A percentile compares a stretch with the other conserved stretches of the same genome.
phyloP scores from a whole-genome alignment of 1,284 basidiomycete genomes.

The Ustilago bromivora region DNA sequence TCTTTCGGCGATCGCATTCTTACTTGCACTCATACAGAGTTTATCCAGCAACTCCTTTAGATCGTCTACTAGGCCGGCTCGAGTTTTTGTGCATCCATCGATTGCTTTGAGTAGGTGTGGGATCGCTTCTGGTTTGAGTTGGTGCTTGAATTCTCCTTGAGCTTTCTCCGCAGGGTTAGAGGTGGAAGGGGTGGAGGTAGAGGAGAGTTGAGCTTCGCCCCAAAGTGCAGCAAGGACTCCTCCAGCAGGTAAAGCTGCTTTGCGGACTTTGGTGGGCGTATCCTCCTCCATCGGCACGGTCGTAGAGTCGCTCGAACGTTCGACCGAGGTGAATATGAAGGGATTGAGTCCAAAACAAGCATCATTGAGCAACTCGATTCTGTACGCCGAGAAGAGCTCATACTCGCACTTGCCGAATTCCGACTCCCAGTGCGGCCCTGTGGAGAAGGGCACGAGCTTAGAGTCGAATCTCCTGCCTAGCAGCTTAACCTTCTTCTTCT shows the following conservation, averaged over 20 bases:
- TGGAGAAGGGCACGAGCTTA: constrained; percentile 64
- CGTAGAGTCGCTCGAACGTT: constrained; percentile 10
- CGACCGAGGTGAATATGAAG: constrained; percentile 55
- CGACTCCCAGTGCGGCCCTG: constrained; percentile 66
- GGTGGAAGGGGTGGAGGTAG: neutral
- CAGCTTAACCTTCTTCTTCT: constrained; percentile 66
- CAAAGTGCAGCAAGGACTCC: constrained; percentile 45
- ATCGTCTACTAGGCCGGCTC: constrained; percentile 60
- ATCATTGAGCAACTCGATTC: constrained; percentile 65
- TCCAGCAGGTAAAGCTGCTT: constrained; percentile 25
- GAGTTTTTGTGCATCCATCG: constrained; percentile 57
- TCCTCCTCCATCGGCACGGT: constrained; percentile 7
- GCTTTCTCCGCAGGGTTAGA: constrained; percentile 1
- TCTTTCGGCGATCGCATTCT: constrained; percentile 56
- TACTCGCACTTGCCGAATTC: constrained; percentile 51
- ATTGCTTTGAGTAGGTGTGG: constrained; percentile 47
- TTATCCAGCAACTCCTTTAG: constrained; percentile 57
- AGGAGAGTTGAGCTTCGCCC: constrained; percentile 23
- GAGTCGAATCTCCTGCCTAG: constrained; percentile 63
- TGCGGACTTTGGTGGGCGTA: constrained; percentile 23
- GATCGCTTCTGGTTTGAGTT: constrained; percentile 46
- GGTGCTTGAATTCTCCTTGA: constrained; percentile 24
- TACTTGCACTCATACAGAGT: constrained; percentile 47
- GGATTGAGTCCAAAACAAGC: constrained; percentile 63
- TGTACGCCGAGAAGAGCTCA: constrained; percentile 59